Evolutionary conservation across 441 rosid species (phyloP).

Genomic region (Cnidoscolus chayamansa): DNA sequence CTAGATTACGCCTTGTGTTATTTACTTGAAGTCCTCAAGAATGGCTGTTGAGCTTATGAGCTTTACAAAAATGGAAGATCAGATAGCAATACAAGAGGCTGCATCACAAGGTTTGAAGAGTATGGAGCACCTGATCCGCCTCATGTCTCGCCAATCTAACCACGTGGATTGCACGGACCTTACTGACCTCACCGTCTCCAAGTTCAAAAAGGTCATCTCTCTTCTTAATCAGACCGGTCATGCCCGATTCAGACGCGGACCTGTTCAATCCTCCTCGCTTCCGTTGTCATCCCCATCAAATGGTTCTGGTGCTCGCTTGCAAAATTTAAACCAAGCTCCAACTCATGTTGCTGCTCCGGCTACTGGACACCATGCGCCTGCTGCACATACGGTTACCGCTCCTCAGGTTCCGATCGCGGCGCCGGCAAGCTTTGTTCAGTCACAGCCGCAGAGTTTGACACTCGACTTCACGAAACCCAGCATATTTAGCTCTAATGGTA

Average conservation of each 20-base stretch:
- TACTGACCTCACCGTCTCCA: slow-evolving; percentile 64
- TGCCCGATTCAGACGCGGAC: slow-evolving; percentile 88
- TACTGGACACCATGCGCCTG: not conserved
- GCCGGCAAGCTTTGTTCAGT: slow-evolving; percentile 41
- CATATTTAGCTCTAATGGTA: slow-evolving; percentile 44
- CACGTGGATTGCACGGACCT: slow-evolving; percentile 56
- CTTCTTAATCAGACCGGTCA: slow-evolving; percentile 80
- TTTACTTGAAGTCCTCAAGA: not conserved
- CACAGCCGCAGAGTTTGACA: slow-evolving; percentile 62
- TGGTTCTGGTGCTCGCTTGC: slow-evolving; percentile 23
- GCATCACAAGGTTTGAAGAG: slow-evolving; percentile 77
- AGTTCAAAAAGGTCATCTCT: slow-evolving; percentile 73
- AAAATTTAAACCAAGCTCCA: slow-evolving; percentile 14
- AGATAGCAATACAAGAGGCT: slow-evolving; percentile 72
- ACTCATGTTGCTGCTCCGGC: slow-evolving; percentile 8
- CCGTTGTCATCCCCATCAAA: slow-evolving; percentile 19
- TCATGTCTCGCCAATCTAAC: slow-evolving; percentile 49
- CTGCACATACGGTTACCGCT: slow-evolving; percentile 9
- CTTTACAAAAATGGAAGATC: slow-evolving; percentile 64
- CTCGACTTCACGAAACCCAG: slow-evolving; percentile 75
- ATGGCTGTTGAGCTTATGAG: slow-evolving; percentile 74
- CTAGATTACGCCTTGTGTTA: not conserved
- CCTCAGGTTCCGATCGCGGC: slow-evolving; percentile 22
- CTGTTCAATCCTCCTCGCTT: slow-evolving; percentile 38
- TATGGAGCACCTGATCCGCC: slow-evolving; percentile 73